phyloP scores from a whole-genome alignment of 2,329 filamentous ascomycete species.

The Colletotrichum chrysophilum region DNA sequence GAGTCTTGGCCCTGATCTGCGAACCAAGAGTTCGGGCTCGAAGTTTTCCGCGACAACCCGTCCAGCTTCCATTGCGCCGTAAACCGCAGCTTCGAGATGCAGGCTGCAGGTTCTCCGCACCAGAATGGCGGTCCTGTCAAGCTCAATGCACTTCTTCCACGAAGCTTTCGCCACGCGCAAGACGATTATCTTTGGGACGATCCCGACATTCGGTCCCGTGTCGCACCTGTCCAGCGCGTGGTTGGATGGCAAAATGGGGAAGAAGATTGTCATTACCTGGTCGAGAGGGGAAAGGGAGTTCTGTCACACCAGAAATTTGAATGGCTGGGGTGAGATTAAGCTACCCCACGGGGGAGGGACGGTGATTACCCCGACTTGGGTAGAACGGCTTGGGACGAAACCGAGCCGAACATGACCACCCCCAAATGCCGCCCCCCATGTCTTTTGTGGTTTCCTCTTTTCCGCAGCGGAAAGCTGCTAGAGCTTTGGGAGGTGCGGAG shows the following conservation, averaged over 20 bases:
- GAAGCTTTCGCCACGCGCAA: not conserved
- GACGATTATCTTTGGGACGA: not conserved
- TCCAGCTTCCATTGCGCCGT: not conserved
- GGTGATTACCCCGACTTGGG: slow-evolving; percentile 15
- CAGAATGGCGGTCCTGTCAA: not conserved
- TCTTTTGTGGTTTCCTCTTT: not conserved
- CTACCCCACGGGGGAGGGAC: not conserved
- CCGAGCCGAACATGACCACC: not conserved
- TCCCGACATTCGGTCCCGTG: not conserved
- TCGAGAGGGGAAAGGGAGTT: not conserved
- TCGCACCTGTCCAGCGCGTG: not conserved
- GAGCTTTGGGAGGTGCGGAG: not conserved
- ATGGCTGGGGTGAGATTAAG: not conserved
- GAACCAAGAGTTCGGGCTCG: not conserved
- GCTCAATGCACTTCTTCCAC: not conserved
- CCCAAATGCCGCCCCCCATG: not conserved
- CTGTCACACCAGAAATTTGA: not conserved
- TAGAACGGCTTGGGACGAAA: slow-evolving; percentile 3
- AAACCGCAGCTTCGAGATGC: not conserved
- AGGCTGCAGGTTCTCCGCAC: not conserved
- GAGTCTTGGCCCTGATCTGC: not conserved
- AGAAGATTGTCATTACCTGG: not conserved
- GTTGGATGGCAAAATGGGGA: not conserved
- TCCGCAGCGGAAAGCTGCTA: not conserved
- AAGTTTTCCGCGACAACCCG: not conserved